phyloP scores from a whole-genome alignment of 345 rosid genomes.

The Eucalyptus rudis region DNA sequence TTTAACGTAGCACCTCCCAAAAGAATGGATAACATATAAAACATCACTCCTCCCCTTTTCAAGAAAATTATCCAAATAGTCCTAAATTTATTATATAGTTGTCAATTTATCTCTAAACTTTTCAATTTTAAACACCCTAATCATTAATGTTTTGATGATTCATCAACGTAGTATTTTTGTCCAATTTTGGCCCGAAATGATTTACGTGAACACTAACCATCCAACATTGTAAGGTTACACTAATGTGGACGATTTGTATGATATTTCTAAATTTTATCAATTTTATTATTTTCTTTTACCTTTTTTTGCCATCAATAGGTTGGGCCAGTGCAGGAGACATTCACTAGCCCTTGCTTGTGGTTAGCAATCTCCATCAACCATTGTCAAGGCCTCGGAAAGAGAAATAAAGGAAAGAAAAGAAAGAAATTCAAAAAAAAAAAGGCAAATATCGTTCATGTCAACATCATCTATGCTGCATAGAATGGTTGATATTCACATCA shows the following conservation, averaged over 20 bases:
- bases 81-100: not conserved
- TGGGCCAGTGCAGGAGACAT: not conserved
- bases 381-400: not conserved
- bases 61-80: not conserved
- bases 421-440: not conserved
- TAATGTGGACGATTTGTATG: not conserved
- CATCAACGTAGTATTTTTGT: accelerated
- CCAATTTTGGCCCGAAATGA: not conserved
- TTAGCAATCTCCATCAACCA: not conserved
- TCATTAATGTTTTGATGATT: not conserved
- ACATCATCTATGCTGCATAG: accelerated
- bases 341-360: not conserved
- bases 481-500: not conserved
- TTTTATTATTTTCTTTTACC: not conserved
- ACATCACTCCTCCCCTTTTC: not conserved
- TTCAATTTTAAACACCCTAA: not conserved
- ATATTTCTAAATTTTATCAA: too few species aligned
- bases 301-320: not conserved
- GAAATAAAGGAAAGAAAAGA: not conserved
- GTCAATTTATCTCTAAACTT: not conserved
- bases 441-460: not conserved
- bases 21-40: not conserved
- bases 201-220: not conserved
- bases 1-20: not conserved
- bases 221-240: not conserved